Base-by-base conservation (phyloP, 139 green algal genomes). In the Haematococcus sp. region DNA sequence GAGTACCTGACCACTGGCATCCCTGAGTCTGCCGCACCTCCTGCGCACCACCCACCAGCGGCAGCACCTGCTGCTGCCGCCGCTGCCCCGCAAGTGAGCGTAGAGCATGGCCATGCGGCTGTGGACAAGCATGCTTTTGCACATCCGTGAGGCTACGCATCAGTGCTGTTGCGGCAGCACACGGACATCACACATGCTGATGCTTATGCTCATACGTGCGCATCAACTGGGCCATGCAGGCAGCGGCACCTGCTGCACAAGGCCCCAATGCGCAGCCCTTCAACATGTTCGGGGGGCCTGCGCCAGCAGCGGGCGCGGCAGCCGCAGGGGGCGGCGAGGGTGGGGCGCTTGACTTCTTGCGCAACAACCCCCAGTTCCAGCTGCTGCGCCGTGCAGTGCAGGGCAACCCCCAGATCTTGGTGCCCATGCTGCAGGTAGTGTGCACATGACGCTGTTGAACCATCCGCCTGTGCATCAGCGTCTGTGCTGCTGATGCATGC, bases 1-100 rank as follows among this genome's bases (percentile, higher is more conserved):
- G 96, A 99, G 87, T 99, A 99, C 79, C 84, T 99, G 15, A 98
- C 97, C 87, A 96, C 81, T 16, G 93, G 93, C 71, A 97, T 98
- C 68, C 79, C 56, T 30, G 80, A 44, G 58, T 64, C 60, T 65
- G 76, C n/a, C n/a, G n/a, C 40, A 2, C 55, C 16, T 52, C 66
- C 65, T 44, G 74, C 25, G 60, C 77, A 49, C 49, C 74, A 0
- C 65, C 77, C 28, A 34, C 79, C 23, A 63, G 75, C 71, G 31
- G 76, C 79, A 51, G 46, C 69, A 28, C 19, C 82, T 30, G 72
- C 76, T 22, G 65, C 61, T 7, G 69, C 71, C 16, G 68, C 52
- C 2, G 76, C 67, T 4, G 32, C 61, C 33, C 9, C 61, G 30
- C 15, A 30, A 52, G 61, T 22, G 58, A 22, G 34, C 3, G 23